A percentile compares a stretch with the other conserved stretches of the same genome.
phyloP scores from a whole-genome alignment of 2,329 filamentous ascomycete genomes.

The Pseudogymnoascus sp. region DNA sequence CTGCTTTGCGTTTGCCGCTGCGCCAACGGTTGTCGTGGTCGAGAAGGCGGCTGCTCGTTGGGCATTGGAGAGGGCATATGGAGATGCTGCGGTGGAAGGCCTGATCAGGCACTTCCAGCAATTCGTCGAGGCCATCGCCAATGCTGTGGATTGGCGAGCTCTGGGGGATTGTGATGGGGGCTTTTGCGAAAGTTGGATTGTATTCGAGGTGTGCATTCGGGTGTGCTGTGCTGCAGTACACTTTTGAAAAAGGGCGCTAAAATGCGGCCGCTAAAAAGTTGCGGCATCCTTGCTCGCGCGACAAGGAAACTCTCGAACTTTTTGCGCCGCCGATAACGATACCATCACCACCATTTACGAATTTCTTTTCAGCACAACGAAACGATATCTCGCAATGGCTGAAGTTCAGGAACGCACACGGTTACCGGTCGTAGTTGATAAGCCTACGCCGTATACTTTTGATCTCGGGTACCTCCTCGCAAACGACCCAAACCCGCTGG shows the following conservation, averaged over 20 bases:
- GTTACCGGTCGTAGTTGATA: conserved; percentile 60
- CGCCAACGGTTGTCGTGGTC: conserved; percentile 26
- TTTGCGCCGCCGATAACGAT: conserved; percentile 6
- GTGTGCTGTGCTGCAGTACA: not conserved
- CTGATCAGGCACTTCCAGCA: conserved; percentile 53
- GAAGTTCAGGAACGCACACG: conserved; percentile 19
- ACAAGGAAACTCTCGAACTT: not conserved
- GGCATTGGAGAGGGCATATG: conserved; percentile 34
- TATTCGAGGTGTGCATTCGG: not conserved
- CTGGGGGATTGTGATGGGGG: not conserved
- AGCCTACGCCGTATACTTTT: conserved; percentile 86
- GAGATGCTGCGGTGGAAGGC: conserved; percentile 33
- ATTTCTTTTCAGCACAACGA: not conserved
- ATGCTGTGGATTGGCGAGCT: conserved; percentile 6
- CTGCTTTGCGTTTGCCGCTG: not conserved
- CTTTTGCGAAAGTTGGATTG: not conserved
- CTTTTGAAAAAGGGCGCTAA: conserved; percentile 14
- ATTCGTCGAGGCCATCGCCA: conserved; percentile 47
- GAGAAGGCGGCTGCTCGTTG: conserved; percentile 35
- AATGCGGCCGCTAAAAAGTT: conserved; percentile 18
- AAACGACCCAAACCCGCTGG: conserved; percentile 78
- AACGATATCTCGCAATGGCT: conserved; percentile 6
- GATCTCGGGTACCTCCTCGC: conserved; percentile 82
- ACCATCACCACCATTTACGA: not conserved
- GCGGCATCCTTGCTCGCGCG: conserved; percentile 9